A percentile compares a stretch with the other conserved stretches of the same genome.
phyloP scores from a whole-genome alignment of 805 yeast genomes.

The Suhomyces xylopsoci region DNA sequence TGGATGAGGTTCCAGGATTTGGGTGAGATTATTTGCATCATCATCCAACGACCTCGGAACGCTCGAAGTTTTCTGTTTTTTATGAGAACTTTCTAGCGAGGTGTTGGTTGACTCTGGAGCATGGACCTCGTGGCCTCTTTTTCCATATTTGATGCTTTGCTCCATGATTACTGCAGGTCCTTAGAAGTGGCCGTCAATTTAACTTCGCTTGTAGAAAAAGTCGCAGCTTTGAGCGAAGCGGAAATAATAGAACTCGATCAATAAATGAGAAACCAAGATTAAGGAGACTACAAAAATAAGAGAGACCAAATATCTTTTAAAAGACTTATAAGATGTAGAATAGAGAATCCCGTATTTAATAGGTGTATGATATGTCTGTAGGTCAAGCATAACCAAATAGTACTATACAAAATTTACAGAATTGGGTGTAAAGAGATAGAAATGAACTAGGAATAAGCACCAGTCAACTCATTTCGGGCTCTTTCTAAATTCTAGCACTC shows the following conservation, averaged over 20 bases:
- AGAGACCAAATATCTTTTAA: neutral
- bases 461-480: no score
- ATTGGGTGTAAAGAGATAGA: neutral
- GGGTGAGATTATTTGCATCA: slow-evolving; percentile 1
- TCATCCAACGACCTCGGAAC: slow-evolving; percentile 3
- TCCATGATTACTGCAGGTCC: slow-evolving; percentile 1
- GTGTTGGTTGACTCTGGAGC: slow-evolving; percentile 12
- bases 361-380: no score
- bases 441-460: neutral
- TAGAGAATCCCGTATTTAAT: no score
- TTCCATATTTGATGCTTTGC: slow-evolving; percentile 4
- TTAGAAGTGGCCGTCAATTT: neutral
- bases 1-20: neutral
- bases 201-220: neutral
- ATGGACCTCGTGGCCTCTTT: slow-evolving; percentile 13
- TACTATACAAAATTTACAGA: neutral
- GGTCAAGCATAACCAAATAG: neutral
- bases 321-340: neutral
- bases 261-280: neutral
- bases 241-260: neutral
- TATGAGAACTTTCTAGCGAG: slow-evolving; percentile 9
- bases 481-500: neutral
- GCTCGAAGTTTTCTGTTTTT: slow-evolving; percentile 1
- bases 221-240: neutral
- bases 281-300: neutral